Evolutionary conservation across 441 rosid species (phyloP), one percentile per base, ranked within the genome.

Genomic region (Theobroma grandiflorum): DNA sequence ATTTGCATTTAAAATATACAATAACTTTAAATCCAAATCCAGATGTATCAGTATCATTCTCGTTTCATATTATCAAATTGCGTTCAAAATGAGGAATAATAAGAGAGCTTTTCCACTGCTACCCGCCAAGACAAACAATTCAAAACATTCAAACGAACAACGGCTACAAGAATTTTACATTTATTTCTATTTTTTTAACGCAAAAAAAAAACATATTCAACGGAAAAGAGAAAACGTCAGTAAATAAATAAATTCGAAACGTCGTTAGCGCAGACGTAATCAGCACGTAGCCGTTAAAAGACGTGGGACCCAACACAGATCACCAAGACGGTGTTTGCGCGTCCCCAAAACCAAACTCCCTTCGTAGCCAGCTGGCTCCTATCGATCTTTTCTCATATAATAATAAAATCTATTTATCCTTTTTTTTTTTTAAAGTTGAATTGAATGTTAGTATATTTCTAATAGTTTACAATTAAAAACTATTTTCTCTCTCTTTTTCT

Each of bases 241-340:
- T 3, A 31, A 72, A 35, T 52, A n/a, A 20, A 47, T 2, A 33
- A 59, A 50, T 10, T 37, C 2, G 20, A 57, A 59, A 82, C 83
- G 80, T 78, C 74, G 82, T 72, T 75, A 26, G 58, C 70, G 77
- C 80, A 43, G 78, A 72, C 75, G 84, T 78, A 71, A 83, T 76
- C 7, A 5, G 37, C 14, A 82, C 78, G 68, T 77, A 72, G 89
- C 86, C 88, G 85, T 85, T 82, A 78, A 70, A 61, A 26, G n/a
- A 20, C 16, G 55, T 33, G 81, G 88, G 86, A 1, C 85, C 88
- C 79, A 18, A 58, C 64, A 83, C 88, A 83, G 88, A 82, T 86
- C 88, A 84, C 79, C 20, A 43, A 37, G 87, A 78, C 86, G 89
- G 84, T 85, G 87, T 35, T 40, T 80, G 71, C 87, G 78, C 82